Base-by-base conservation (phyloP, 177 flowering plant species). In the Tripterygium wilfordii region DNA sequence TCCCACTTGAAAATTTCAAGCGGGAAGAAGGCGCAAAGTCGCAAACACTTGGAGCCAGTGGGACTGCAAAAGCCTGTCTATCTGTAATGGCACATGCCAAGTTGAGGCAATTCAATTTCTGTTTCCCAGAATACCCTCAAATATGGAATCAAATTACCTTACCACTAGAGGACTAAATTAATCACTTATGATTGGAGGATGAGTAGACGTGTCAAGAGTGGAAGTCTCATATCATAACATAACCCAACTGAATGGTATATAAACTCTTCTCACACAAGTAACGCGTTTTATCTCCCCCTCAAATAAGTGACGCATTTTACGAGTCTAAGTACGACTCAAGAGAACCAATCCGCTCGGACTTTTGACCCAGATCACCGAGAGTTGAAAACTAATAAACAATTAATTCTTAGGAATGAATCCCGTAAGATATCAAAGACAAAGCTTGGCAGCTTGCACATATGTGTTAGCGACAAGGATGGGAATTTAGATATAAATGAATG, bases 11-110 rank as follows among this genome's bases (percentile, higher is more conserved):
- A 52, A 46, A 18, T 21, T 8, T 21, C 47, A 33, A 53, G 55
- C 35, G 60, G 53, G 60, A 48, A 30, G 36, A 16, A 27, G 55
- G 61, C n/a, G n/a, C n/a, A n/a, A n/a, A n/a, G n/a, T n/a, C n/a
- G 14, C 51, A 36, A 61, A 51, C 36, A 22, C 59, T 55, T 65
- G 45, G 62, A 49, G 54, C 19, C 20, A 38, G 12, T 23, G 14
- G 18, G 15, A 19, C 44, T 32, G 56, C 55, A 37, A 70, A 70
- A 65, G 68, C 68, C 63, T 58, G 62, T 47, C 31, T 45, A 23
- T 62, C 69, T 64, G 70, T 30, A 54, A 67, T 21, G 51, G 51
- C 53, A 49, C 71, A 71, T 64, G 67, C 48, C 55, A 49, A 37
- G 36, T 43, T 31, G 25, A 25, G 30, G 41, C 35, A 19, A 29